phyloP scores from a whole-genome alignment of 1,139 yeast species.

The Debaryomyces nepalensis region DNA sequence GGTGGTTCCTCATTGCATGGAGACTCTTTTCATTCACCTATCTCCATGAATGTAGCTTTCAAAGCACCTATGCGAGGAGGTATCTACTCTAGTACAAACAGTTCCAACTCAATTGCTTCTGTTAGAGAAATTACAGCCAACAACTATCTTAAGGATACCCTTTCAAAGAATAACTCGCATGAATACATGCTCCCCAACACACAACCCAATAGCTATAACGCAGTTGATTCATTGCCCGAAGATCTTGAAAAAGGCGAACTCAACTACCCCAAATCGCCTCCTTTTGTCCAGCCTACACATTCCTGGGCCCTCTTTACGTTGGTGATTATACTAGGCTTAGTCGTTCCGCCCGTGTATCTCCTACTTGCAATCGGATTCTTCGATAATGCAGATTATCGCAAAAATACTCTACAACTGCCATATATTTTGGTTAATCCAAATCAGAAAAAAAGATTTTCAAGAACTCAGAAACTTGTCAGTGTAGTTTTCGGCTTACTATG shows the following conservation, averaged over 20 bases:
- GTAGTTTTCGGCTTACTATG: slow-evolving; percentile 38
- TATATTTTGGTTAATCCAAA: slow-evolving; percentile 21
- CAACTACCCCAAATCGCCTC: neutral
- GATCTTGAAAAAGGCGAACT: slow-evolving; percentile 10
- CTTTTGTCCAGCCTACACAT: slow-evolving; percentile 14
- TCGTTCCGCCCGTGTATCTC: slow-evolving; percentile 43
- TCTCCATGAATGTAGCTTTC: neutral
- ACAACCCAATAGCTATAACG: neutral
- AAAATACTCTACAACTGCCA: slow-evolving; percentile 20
- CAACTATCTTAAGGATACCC: slow-evolving; percentile 14
- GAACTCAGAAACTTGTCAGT: slow-evolving; percentile 39
- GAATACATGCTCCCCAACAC: slow-evolving; percentile 17
- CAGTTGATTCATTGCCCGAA: slow-evolving; percentile 1
- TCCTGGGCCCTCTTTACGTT: slow-evolving; percentile 25
- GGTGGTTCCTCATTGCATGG: neutral
- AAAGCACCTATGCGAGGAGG: neutral
- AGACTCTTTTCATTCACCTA: neutral
- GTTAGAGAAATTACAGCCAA: slow-evolving; percentile 6
- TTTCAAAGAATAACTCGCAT: slow-evolving; percentile 18
- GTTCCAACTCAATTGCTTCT: neutral
- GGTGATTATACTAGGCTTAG: slow-evolving; percentile 35
- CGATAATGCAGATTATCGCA: slow-evolving; percentile 28
- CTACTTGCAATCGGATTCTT: slow-evolving; percentile 38
- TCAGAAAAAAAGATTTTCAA: slow-evolving; percentile 28
- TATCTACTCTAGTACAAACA: too few species aligned